A percentile compares a stretch with the other conserved stretches of the same genome.
Evolutionary conservation across 495 filamentous ascomycete species (phyloP).

Genomic region (Penicillium parvum): DNA sequence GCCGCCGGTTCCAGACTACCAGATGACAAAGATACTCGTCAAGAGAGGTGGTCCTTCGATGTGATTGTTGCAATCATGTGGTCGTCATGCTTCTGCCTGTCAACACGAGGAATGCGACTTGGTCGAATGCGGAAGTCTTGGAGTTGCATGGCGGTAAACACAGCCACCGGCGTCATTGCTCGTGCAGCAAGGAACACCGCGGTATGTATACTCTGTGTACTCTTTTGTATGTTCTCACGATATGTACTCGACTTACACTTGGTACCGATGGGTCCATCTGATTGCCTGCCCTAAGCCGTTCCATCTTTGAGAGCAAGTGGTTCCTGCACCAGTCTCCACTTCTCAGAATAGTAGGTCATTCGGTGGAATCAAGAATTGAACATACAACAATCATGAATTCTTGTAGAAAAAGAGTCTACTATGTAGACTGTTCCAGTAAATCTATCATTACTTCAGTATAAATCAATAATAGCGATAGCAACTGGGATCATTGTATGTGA

Average conservation of each 20-base stretch:
- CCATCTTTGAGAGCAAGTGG: not conserved
- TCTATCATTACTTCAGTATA: no score
- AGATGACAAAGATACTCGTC: no score
- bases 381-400: no score
- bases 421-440: no score
- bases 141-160: constrained; percentile 2
- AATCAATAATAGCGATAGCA: not conserved
- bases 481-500: not conserved
- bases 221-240: not conserved
- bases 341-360: not conserved
- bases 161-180: constrained; percentile 23
- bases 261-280: not conserved
- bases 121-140: constrained; percentile 3
- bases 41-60: no score
- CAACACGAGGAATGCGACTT: constrained; percentile 14
- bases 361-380: no score
- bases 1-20: no score
- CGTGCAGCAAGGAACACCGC: not conserved
- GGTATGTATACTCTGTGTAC: not conserved
- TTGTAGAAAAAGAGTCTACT: no score
- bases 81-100: not conserved
- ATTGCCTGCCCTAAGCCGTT: not conserved
- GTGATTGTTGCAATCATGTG: not conserved
- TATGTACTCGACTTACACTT: no score
- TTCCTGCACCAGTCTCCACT: not conserved